Evolutionary conservation across 345 rosid species (phyloP), one percentile per base, ranked within the genome.

Genomic region (Sonneratia caseolaris): DNA sequence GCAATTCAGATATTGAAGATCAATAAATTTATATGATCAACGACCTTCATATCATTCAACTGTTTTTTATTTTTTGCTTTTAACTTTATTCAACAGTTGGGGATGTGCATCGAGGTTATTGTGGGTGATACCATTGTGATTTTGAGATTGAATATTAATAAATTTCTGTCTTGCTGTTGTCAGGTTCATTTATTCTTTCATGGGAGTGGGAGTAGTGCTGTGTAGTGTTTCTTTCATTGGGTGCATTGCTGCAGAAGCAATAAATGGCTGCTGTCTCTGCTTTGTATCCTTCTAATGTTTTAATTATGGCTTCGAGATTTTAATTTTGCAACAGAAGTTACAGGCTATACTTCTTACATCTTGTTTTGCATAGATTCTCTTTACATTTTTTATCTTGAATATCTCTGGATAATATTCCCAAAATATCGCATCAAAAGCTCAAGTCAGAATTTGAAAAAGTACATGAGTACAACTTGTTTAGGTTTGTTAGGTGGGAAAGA

Each of bases 171-270:
- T 24, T 62, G 9, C 66, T 61, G 5, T 61, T 83, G 82, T 79
- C 90, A 95, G 97, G 99, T 95, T 95, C 81, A 95, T 95, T 75
- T 90, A 95, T 82, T 86, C 90, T 36, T 95, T 92, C 73, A 89
- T 95, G 93, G 93, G 90, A 53, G 83, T 92, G 79, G 97, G 97
- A 51, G 74, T 90, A 64, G 86, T 85, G 79, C 72, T 92, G 68
- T 87, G 97, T 75, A 79, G 89, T 72, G 69, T 87, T 73, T 82
- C 88, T 49, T 70, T 89, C 73, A 86, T 90, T 14, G 99, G 99
- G 67, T 95, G 93, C 86, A 85, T 90, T 42, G 97, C 97, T 67
- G 97, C 97, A 76, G 97, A 90, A 82, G 82, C 93, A 55, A 83
- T 92, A 67, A 83, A 77, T 75, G 90, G 96, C 76, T 89, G 97